Base-by-base conservation (phyloP, 1,139 yeast species). In the Geotrichum klebahnii region DNA sequence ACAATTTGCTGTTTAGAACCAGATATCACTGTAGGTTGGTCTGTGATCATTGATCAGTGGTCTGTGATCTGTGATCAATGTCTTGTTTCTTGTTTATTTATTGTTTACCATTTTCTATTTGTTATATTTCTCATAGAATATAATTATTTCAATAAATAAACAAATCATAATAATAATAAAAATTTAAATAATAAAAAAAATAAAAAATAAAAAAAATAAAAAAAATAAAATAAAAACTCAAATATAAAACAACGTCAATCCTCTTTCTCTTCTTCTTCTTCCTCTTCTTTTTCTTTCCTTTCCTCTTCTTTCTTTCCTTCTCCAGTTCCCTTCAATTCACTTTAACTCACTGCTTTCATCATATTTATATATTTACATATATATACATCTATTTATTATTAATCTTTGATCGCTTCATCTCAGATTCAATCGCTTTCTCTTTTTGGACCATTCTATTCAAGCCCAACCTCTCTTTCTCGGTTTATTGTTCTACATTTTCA, bases 291-390 rank as follows among this genome's bases (percentile, higher is more conserved):
- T 53, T 55, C 55, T 47, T 53, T 35, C 51, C 20, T 33, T 12
- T 45, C 58, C 47, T 47, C 54, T 52, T 36, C 28, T 20, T 51
- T 52, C 59, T 54, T 54, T 48, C 56, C 57, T 53, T 55, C 55
- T 51, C 48, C 34, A 46, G 56, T 54, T 53, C 23, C 55, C 54
- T 42, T 58, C 61, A 36, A 54, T 58, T 44, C n/a, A 59, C 60
- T 53, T 56, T 53, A 43, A 51, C 36, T 50, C 29, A 24, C 10
- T 39, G 57, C 48, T 48, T 55, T 55, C 52, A 46, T 40, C 46
- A 56, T 54, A 50, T 60, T 55, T 54, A 61, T 43, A 55, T 56
- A 47, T 57, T 57, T 47, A 45, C 43, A 53, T 52, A 44, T 58
- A 56, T 42, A 60, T 60, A 31, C 53, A 57, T 48, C 56, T 60